Evolutionary conservation across 805 yeast species (phyloP), one percentile per base, ranked within the genome.

Genomic region (Metschnikowia vanudenii): DNA sequence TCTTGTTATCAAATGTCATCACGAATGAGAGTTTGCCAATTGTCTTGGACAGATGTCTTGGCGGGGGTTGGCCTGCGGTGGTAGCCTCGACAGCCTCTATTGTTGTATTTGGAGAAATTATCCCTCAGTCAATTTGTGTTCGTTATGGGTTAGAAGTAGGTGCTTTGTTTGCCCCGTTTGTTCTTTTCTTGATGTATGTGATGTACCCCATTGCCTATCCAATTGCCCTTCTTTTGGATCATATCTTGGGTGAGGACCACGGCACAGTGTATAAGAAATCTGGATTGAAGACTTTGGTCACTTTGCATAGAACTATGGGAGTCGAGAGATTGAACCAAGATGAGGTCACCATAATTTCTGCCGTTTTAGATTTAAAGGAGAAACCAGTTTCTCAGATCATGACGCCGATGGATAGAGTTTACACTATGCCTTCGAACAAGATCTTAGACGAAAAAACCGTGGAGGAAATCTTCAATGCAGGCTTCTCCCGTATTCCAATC

Each of bases 11-110:
- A 6, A 91, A 91, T 59, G 97, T 91, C 39, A 88, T 91, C 62
- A 91, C 97, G 37, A 91, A 91, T 64, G 97, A 92, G 65, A 85
- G 97, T 1, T 75, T 92, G 50, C 99, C 99, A 0, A 92, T 92
- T 56, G 96, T 92, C 18, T 75, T 94, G 49, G 98, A 92, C 64
- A 77, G 95, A 45, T 85, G 92, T 57, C 77, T 94, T 12, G 98
- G 98, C 39, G 98, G 98, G 36, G 99, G 99, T 1, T 85, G 96
- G 86, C 91, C 94, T 12, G 99, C 99, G 0, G 96, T 92, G 31
- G 88, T 90, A 12, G 78, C 90, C 11, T 84, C 97, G n/a, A 91
- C 99, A 0, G 91, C 86, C 2, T 80, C 91, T 20, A 92, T 92
- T 61, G 97, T 92, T 41, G 78, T 92, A 11, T 92, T 92, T 67